Conservation (phyloP, 148 eudicot genomes). For the Bassia scoparia region DNA sequence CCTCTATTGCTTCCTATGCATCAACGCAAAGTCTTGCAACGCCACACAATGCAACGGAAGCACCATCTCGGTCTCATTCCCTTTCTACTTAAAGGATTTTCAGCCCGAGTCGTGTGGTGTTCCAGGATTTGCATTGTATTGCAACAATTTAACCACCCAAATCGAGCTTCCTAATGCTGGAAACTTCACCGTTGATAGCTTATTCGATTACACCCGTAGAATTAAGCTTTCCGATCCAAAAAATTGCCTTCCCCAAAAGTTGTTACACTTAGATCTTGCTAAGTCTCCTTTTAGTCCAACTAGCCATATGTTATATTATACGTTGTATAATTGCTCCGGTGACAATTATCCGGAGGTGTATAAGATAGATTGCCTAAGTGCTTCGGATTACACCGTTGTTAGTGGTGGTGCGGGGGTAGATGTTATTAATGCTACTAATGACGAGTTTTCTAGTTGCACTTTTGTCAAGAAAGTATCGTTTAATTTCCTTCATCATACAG, state of each 20-base stretch:
- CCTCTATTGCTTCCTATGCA: too few species aligned
- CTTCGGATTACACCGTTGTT: neutral
- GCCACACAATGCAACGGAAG: too few species aligned
- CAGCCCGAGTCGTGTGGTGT: slow-evolving; percentile 1
- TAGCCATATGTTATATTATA: neutral
- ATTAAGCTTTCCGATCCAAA: slow-evolving; percentile 8
- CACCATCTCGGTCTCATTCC: neutral
- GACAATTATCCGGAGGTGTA: neutral
- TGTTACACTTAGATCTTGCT: neutral
- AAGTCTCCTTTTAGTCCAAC: neutral
- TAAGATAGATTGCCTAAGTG: slow-evolving; percentile 20
- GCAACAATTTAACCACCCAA: neutral
- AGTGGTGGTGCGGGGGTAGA: neutral
- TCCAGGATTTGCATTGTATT: slow-evolving; percentile 18
- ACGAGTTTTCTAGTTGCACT: neutral
- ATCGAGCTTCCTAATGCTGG: slow-evolving; percentile 10
- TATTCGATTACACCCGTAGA: neutral
- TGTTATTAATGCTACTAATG: neutral
- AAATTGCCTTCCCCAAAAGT: slow-evolving; percentile 16
- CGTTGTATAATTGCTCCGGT: slow-evolving; percentile 14
- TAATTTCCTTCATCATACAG: neutral
- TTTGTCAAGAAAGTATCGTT: neutral
- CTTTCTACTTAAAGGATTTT: slow-evolving; percentile 1
- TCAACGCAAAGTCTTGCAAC: too few species aligned
- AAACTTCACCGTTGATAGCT: neutral